Evolutionary conservation across 2,329 filamentous ascomycete genomes (phyloP).

Genomic region (Septoria petroselini): DNA sequence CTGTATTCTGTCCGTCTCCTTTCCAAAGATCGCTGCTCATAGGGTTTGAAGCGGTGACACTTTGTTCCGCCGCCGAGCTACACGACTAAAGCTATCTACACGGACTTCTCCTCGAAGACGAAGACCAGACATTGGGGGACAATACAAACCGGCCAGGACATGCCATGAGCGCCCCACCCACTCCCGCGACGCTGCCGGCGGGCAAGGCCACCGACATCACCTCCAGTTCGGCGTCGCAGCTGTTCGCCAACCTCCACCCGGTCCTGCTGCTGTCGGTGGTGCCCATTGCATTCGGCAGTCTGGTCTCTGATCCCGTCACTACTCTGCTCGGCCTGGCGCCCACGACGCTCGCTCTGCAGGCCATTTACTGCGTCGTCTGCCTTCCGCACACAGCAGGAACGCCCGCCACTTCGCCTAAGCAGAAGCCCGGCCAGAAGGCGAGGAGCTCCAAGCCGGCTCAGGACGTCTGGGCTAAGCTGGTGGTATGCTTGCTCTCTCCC

Average conservation of each 20-base stretch:
- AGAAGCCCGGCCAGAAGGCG: constrained; percentile 48
- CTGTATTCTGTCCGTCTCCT: too few species aligned
- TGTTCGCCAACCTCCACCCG: constrained; percentile 65
- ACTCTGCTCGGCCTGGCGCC: constrained; percentile 62
- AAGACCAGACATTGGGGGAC: too few species aligned
- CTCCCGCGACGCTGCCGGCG: constrained; percentile 5
- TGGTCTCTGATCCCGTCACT: constrained; percentile 68
- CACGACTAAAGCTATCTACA: too few species aligned
- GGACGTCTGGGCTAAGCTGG: constrained; percentile 43
- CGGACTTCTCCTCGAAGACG: too few species aligned
- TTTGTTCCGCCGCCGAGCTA: too few species aligned
- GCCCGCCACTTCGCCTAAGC: constrained; percentile 19
- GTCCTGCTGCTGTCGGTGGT: constrained; percentile 63
- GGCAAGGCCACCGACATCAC: constrained; percentile 35
- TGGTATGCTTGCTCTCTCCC: constrained; percentile 39
- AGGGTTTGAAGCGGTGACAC: too few species aligned
- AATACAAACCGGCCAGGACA: too few species aligned
- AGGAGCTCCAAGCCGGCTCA: constrained; percentile 53
- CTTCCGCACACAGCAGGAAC: constrained; percentile 53
- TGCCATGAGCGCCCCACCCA: neutral
- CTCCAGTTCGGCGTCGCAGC: constrained; percentile 28
- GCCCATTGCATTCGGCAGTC: constrained; percentile 59
- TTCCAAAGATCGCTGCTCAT: too few species aligned
- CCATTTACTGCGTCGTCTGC: constrained; percentile 56
- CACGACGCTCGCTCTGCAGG: constrained; percentile 63